Base-by-base conservation (phyloP, 192 early-diverging fungal genomes). In the Rhizoclosmatium sp. region DNA sequence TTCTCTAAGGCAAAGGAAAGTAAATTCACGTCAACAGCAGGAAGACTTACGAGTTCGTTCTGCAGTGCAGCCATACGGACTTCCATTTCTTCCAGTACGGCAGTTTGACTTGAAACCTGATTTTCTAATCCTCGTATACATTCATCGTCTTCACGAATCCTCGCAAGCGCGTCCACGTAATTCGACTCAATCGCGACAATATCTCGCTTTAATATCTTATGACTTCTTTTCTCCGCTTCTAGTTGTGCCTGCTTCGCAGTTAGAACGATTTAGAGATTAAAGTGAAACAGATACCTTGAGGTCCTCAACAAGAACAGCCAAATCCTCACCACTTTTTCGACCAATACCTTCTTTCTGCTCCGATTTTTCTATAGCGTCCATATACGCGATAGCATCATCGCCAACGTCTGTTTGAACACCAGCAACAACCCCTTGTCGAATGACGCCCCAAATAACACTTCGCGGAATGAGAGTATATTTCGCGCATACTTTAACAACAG, bases 171-270 rank as follows among this genome's bases (percentile, higher is more conserved):
- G 4, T 45, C 65, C 10, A 47, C 10, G 44, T 77, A 68, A 56
- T 31, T 68, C 23, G 62, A 9, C 42, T 77, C 75, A 7, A 77
- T 23, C 5, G 65, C 65, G 5, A 68, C 47, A 65, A 77, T 67
- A 40, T 77, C 75, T 62, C 75, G 75, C 56, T 77, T 77, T 5
- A 77, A 44, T 21, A 77, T 77, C 31, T 77, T 77, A 31, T 77
- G 75, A 16, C 9, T 41, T 23, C 75, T 62, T 42, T 68, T 46
- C 45, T 77, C 75, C 4, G 9, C 14, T 31, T 66, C 75, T n/a
- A 77, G 65, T 12, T n/a, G 7, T 46, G 56, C 4, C 72, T 75
- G 44, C 23, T 21, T 72, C 1, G 5, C 9, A 1, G 51, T 12
- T 54, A 23, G 19, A 62, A 21, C 21, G 21, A 19, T 62, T 23